Evolutionary conservation across 352 stramenopile species (phyloP).

Genomic region (Globisporangium canariense): DNA sequence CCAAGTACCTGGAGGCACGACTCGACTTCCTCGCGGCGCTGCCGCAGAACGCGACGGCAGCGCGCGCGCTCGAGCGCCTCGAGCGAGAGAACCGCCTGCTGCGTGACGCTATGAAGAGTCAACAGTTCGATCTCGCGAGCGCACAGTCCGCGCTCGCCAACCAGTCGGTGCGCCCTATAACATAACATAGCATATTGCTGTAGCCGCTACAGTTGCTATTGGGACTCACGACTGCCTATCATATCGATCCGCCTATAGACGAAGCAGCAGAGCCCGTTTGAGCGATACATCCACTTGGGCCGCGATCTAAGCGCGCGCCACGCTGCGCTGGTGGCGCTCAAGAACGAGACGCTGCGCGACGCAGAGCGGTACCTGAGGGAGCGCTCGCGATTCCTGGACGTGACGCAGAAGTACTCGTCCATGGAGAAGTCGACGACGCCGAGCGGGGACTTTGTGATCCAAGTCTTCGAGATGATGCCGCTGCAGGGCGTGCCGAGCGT

Average conservation of each 20-base stretch:
- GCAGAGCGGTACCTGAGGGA: constrained; percentile 5
- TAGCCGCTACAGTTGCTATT: not conserved
- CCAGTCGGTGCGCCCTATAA: constrained; percentile 10
- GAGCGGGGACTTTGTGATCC: constrained; percentile 23
- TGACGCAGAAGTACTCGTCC: constrained; percentile 26
- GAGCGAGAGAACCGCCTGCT: constrained; percentile 16
- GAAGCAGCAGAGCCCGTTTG: not conserved
- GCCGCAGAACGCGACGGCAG: constrained; percentile 8
- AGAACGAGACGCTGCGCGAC: constrained; percentile 1
- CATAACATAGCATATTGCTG: not conserved
- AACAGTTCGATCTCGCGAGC: constrained; percentile 16
- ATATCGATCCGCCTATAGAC: not conserved
- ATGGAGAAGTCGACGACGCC: constrained; percentile 25
- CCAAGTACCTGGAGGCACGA: constrained; percentile 13
- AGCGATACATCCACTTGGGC: constrained; percentile 6
- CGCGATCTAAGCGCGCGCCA: not conserved
- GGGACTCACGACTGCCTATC: not conserved
- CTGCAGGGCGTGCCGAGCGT: constrained; percentile 4
- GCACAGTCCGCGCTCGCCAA: constrained; percentile 22
- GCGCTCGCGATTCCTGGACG: constrained; percentile 21
- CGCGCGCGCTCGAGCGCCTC: constrained; percentile 3
- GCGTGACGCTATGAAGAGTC: constrained; percentile 9
- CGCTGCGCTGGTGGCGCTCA: constrained; percentile 2
- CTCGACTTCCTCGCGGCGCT: constrained; percentile 13
- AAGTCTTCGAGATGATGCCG: constrained; percentile 23